Base-by-base conservation (phyloP, 1,139 yeast genomes). In the Taphrina deformans region DNA sequence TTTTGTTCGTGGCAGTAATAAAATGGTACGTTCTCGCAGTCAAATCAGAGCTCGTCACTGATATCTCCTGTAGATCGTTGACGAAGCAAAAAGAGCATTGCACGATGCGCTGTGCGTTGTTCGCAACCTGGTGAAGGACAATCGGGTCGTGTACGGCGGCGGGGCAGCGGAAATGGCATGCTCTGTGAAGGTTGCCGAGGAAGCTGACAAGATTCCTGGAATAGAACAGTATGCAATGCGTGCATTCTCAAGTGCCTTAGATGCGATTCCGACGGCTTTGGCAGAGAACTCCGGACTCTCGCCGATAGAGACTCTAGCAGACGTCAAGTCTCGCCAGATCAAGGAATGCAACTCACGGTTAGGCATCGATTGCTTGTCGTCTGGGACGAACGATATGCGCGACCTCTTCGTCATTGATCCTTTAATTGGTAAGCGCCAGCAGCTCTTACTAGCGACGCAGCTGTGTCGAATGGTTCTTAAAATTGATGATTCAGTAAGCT, bases 101-200 rank as follows among this genome's bases (percentile, higher is more conserved):
- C 99, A 93, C 74, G 99, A 95, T 75, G 90, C 99, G 4, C 80
- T 95, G 67, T 93, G 99, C 79, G 99, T 95, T 62, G 99, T 95
- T 38, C 89, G 99, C 79, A 95, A 95, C 78, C 83, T 95, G 74
- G 87, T 95, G 65, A 86, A 88, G 74, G 98, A 95, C 75, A 87
- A 86, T 75, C 84, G 97, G 77, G 90, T 95, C 58, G 98, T 95
- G 16, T 95, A 95, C 74, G 99, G 99, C 69, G 99, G 99, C 71
- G 99, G 99, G 72, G 97, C 99, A 23, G 95, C 98, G 27, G 99
- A 95, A 78, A 85, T 93, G 65, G 82, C 97, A 1, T 88, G 96
- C 79, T 91, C 98, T 16, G 79, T 93, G 70, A 96, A 96, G 10
- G 97, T 95, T 21, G 83, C 92, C 65, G 90, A 87, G 62, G 96